Evolutionary conservation across 2,329 filamentous ascomycete species (phyloP), one percentile per base, ranked within the genome.

Genomic region (Alternaria arbusti): DNA sequence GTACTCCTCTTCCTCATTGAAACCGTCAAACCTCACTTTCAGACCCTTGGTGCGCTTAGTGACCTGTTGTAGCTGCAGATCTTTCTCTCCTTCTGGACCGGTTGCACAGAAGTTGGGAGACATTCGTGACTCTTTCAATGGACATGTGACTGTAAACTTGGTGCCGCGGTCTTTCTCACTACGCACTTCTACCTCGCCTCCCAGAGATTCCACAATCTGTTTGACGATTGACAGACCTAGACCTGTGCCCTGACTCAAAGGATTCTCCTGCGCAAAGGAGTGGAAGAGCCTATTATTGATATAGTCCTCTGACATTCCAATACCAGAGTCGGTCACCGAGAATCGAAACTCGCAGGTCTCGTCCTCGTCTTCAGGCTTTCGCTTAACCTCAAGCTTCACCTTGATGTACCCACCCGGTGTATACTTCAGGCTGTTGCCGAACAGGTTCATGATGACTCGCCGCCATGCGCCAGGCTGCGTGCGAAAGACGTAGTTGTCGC

Each of bases 361-460:
- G 17, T 79, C 74, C 1, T 58, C 54, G 12, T 66, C 9, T 12
- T 63, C 66, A 5, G 55, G 47, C 20, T 65, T 73, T 20, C 69
- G 65, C 54, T 73, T 69, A 5, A 74, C 71, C 54, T 80, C 74
- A 10, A 81, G 73, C 50, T 78, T 78, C 10, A 81, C 70, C 57
- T 75, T 77, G 52, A 80, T 76, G 52, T 71, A 80, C 1, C 79
- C 79, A 4, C 72, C 70, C 26, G 72, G 69, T 4, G 79, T 81
- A 49, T 80, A 81, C 57, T 81, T 81, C 40, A 81, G 58, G 8
- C 78, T 75, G 63, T 81, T 81, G 1, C 79, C 79, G 22, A 81
- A 78, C 15, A 81, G 44, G 56, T 81, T 81, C 77, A 80, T 79
- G 13, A 81, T 71, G 6, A 81, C 74, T 12, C 79, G 74, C 52